A percentile compares a stretch with the other conserved stretches of the same genome.
phyloP scores from a whole-genome alignment of 1,284 basidiomycete species.

The Cryptococcus floricola region DNA sequence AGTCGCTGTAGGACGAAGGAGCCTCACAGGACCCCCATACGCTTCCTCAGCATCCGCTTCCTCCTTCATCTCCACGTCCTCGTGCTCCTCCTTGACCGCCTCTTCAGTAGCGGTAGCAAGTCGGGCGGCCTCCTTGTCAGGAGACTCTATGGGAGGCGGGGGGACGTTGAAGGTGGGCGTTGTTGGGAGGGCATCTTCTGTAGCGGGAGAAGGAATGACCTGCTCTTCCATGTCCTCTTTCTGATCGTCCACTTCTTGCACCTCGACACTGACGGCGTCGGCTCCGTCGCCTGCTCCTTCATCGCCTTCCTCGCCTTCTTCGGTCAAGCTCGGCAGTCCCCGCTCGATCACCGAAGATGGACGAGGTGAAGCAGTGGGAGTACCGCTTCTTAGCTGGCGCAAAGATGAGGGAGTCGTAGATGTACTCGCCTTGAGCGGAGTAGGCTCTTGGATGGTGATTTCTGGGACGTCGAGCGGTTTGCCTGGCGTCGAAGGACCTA shows the following conservation, averaged over 20 bases:
- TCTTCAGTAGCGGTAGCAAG: neutral
- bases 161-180: slow-evolving; percentile 12
- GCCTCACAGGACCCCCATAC: slow-evolving; percentile 17
- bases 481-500: slow-evolving; percentile 8
- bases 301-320: slow-evolving; percentile 1
- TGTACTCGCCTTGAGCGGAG: slow-evolving; percentile 20
- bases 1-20: slow-evolving; percentile 24
- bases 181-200: slow-evolving; percentile 30
- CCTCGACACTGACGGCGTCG: neutral
- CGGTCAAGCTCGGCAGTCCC: neutral
- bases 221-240: slow-evolving; percentile 3
- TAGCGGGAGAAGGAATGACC: slow-evolving; percentile 35
- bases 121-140: neutral
- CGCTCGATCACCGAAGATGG: too few species aligned
- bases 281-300: neutral
- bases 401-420: neutral
- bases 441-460: slow-evolving; percentile 27
- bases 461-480: slow-evolving; percentile 10
- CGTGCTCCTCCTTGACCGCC: neutral
- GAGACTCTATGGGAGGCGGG: neutral
- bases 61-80: neutral
- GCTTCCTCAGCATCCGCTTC: neutral
- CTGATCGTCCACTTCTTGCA: neutral
- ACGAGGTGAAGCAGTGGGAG: too few species aligned
- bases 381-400: too few species aligned